Evolutionary conservation across 208 protist genomes (phyloP).

Genomic region (Herpetomonas samuelpessoai): DNA sequence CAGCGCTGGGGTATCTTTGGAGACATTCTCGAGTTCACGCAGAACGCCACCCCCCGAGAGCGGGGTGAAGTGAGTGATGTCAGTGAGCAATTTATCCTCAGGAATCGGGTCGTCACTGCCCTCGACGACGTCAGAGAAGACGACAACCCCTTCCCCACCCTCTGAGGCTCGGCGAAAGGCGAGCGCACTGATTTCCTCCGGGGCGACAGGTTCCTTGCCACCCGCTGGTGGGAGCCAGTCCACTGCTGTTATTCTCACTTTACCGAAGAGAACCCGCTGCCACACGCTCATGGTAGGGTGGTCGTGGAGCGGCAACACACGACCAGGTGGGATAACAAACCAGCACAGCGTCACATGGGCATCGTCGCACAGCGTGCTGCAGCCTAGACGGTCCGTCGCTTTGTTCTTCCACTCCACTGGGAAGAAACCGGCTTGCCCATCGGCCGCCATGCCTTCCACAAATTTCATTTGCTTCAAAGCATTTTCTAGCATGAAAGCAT

Average conservation of each 20-base stretch:
- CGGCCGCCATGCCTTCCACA: background rate
- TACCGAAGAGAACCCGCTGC: slow-evolving; percentile 64
- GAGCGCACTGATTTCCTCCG: background rate
- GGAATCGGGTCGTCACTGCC: slow-evolving; percentile 6
- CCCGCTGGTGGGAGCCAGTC: slow-evolving; percentile 16
- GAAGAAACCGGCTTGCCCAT: slow-evolving; percentile 6
- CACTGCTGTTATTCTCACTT: slow-evolving; percentile 44
- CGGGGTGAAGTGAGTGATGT: slow-evolving; percentile 20
- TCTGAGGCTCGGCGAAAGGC: background rate
- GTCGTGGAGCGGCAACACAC: slow-evolving; percentile 62
- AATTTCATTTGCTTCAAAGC: slow-evolving; percentile 27
- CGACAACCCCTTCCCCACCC: slow-evolving; percentile 19
- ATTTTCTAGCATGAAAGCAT: slow-evolving; percentile 39
- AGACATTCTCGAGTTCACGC: slow-evolving; percentile 59
- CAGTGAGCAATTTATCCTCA: slow-evolving; percentile 5
- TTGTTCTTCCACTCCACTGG: slow-evolving; percentile 28
- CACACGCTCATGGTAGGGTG: slow-evolving; percentile 69
- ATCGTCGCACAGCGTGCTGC: slow-evolving; percentile 58
- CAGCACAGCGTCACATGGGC: slow-evolving; percentile 45
- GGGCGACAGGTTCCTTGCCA: background rate
- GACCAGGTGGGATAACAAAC: slow-evolving; percentile 68
- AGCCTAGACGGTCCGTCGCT: slow-evolving; percentile 28
- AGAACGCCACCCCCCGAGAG: slow-evolving; percentile 37
- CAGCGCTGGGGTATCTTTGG: slow-evolving; percentile 38
- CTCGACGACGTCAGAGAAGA: slow-evolving; percentile 9